Conservation (phyloP, 163 green algal species). For the Scenedesmus sp. region DNA sequence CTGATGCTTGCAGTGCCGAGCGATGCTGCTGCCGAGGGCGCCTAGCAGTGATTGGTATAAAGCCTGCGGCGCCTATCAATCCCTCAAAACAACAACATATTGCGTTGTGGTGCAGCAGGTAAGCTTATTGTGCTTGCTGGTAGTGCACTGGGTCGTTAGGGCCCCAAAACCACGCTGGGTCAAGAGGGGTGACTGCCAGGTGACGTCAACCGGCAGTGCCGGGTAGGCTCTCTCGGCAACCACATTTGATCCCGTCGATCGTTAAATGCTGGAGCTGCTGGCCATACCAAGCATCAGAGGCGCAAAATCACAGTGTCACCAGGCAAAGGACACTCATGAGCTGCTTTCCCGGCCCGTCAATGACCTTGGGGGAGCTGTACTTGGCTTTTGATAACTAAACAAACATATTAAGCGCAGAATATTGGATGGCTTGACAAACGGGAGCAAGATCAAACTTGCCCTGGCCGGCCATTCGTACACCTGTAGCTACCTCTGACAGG, state of each 20-base stretch:
- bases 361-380: neutral
- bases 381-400: no score
- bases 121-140: neutral
- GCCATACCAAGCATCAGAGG: neutral
- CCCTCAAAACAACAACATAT: neutral
- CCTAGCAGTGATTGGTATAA: neutral
- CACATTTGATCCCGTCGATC: neutral
- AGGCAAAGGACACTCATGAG: neutral
- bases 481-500: no score
- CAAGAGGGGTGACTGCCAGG: neutral
- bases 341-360: neutral
- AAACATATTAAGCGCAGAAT: no score
- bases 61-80: neutral
- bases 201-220: neutral
- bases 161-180: neutral
- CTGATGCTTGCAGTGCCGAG: neutral
- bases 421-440: no score
- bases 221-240: neutral
- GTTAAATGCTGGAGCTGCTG: neutral
- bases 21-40: constrained; percentile 6
- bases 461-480: no score
- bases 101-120: neutral
- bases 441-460: no score
- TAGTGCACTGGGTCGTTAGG: neutral
- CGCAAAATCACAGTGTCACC: neutral